phyloP scores from a whole-genome alignment of 495 filamentous ascomycete genomes.

The Hyaloscypha hepaticicola region DNA sequence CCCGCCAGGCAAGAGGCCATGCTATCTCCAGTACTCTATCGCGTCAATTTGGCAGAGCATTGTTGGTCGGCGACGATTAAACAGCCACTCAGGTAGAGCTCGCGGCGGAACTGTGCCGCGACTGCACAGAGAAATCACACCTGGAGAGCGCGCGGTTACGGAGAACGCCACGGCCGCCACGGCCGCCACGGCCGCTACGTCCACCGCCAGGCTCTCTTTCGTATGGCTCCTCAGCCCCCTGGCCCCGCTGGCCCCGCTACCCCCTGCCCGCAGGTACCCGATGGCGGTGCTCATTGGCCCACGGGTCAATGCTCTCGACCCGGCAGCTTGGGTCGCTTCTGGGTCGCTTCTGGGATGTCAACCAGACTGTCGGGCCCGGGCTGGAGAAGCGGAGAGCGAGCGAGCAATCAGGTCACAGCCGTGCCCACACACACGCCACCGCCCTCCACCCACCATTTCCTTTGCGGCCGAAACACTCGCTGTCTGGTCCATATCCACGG shows the following conservation, averaged over 20 bases:
- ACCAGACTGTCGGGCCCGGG: conserved; percentile 21
- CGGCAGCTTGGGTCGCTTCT: no score
- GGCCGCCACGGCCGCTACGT: no score
- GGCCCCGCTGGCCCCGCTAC: neutral
- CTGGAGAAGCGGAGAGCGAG: neutral
- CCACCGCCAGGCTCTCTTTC: neutral
- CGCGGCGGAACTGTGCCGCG: conserved; percentile 4
- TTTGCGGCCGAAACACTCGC: conserved; percentile 13
- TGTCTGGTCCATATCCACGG: no score
- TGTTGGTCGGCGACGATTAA: neutral
- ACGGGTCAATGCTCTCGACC: neutral
- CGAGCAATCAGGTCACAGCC: neutral
- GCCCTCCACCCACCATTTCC: neutral
- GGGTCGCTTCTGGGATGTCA: neutral
- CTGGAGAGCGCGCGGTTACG: neutral
- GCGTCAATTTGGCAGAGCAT: neutral
- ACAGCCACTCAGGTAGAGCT: no score
- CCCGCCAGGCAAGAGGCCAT: neutral
- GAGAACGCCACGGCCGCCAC: neutral
- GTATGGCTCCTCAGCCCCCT: no score
- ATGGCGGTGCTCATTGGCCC: neutral
- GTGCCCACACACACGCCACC: no score
- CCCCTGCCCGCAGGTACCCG: neutral
- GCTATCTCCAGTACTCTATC: neutral
- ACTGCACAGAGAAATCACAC: conserved; percentile 4